Conservation (phyloP, 2,329 filamentous ascomycete species). For the Neonectria ditissima region DNA sequence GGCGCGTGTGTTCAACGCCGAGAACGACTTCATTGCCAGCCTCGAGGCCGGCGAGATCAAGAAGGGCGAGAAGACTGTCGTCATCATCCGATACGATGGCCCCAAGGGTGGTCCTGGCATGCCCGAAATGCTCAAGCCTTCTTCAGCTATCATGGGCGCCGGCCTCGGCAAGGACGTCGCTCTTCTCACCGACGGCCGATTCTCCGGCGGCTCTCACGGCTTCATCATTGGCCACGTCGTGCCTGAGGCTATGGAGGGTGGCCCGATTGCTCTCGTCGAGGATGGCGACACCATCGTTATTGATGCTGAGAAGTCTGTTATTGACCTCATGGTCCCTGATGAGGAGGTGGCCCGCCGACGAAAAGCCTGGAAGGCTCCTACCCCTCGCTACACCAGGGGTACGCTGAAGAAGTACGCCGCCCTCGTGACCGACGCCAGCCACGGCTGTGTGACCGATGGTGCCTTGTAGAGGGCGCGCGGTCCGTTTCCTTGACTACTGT, state of each 20-base stretch:
- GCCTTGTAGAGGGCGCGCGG: conserved; percentile 35
- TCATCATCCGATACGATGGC: conserved; percentile 93
- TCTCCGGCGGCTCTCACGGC: conserved; percentile 85
- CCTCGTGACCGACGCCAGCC: conserved; percentile 69
- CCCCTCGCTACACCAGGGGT: conserved; percentile 69
- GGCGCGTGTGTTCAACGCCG: conserved; percentile 86
- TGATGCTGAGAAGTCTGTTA: conserved; percentile 79
- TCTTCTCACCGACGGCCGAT: conserved; percentile 79
- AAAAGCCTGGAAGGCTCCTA: conserved; percentile 72
- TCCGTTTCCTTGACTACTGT: conserved; percentile 27
- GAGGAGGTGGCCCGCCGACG: conserved; percentile 71
- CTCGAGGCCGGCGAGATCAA: conserved; percentile 83
- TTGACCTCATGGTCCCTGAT: conserved; percentile 74
- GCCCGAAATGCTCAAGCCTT: conserved; percentile 96
- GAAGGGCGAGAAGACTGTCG: conserved; percentile 87
- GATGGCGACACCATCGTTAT: conserved; percentile 87
- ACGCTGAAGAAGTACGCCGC: conserved; percentile 78
- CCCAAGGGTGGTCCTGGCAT: conserved; percentile 95
- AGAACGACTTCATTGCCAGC: conserved; percentile 82
- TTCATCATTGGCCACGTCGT: conserved; percentile 91
- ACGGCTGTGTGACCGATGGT: conserved; percentile 69
- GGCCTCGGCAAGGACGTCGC: conserved; percentile 82
- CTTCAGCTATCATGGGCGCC: conserved; percentile 91
- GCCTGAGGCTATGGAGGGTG: conserved; percentile 86
- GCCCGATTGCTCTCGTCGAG: conserved; percentile 84